These are phyloP conservation scores for Talaromyces sp. DNA, from an alignment of 2,329 filamentous ascomycete genomes.

Conservation along the genomic window DNA sequence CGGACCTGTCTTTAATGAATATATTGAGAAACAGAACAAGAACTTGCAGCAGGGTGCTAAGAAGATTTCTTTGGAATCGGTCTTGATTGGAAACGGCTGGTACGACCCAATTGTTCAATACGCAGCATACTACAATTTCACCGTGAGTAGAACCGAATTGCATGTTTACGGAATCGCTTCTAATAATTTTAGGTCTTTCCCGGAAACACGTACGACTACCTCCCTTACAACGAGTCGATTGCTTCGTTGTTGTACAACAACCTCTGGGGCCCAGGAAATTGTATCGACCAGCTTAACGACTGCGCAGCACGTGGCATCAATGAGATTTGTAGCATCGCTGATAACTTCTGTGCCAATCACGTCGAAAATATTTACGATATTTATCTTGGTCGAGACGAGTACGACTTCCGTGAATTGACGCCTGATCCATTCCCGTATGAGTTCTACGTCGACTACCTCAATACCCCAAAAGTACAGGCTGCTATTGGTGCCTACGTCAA, in stretches of 20 bases:
- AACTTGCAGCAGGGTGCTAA: constrained; percentile 32
- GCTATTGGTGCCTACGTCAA: constrained; percentile 61
- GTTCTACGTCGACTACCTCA: constrained; percentile 56
- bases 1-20: constrained; percentile 40
- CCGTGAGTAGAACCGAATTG: constrained; percentile 12
- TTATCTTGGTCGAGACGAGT: constrained; percentile 51
- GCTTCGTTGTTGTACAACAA: constrained; percentile 56
- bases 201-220: constrained; percentile 36
- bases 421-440: constrained; percentile 53
- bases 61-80: constrained; percentile 28
- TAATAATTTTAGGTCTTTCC: constrained; percentile 25
- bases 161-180: neutral
- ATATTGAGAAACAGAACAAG: constrained; percentile 43
- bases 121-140: constrained; percentile 39
- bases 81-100: constrained; percentile 40
- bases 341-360: constrained; percentile 49
- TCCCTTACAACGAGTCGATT: constrained; percentile 41
- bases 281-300: constrained; percentile 54
- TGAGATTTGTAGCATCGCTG: constrained; percentile 52
- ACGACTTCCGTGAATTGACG: constrained; percentile 54
- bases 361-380: constrained; percentile 50
- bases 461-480: constrained; percentile 54
- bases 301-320: constrained; percentile 54
- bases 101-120: constrained; percentile 39
- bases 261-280: constrained; percentile 60